A percentile compares a stretch with the other conserved stretches of the same genome.
Evolutionary conservation across 352 stramenopile genomes (phyloP).

Genomic region (Pythium coloratum): DNA sequence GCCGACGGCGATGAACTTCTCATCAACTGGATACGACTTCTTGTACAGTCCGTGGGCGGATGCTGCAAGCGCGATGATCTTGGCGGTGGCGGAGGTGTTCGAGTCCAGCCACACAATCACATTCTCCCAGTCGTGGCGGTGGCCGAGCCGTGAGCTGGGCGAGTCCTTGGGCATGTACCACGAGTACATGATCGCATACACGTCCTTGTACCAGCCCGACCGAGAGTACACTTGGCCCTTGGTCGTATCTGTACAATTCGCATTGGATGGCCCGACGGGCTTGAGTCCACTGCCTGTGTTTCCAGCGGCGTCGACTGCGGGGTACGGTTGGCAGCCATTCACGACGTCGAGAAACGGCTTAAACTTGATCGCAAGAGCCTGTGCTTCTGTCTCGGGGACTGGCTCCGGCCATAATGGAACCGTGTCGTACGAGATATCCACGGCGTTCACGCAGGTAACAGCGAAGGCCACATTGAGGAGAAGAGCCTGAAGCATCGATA

Average conservation of each 20-base stretch:
- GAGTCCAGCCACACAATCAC: constrained; percentile 27
- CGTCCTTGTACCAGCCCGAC: constrained; percentile 27
- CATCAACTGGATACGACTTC: constrained; percentile 10
- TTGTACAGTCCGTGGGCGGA: constrained; percentile 17
- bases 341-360: constrained; percentile 33
- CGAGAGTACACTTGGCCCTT: constrained; percentile 36
- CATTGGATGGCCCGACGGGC: constrained; percentile 12
- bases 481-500: not conserved
- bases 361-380: constrained; percentile 29
- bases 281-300: constrained; percentile 24
- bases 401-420: constrained; percentile 20
- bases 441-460: not conserved
- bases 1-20: constrained; percentile 9
- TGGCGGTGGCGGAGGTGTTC: constrained; percentile 12
- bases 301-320: constrained; percentile 26
- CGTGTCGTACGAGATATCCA: not conserved
- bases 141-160: constrained; percentile 26
- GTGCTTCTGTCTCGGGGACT: not conserved
- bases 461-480: not conserved
- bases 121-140: constrained; percentile 50
- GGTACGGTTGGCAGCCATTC: constrained; percentile 27
- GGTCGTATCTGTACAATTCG: constrained; percentile 17
- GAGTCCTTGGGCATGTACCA: constrained; percentile 48
- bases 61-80: constrained; percentile 6
- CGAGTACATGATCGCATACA: constrained; percentile 36